phyloP scores from a whole-genome alignment of 352 stramenopile species.

The Pythium dissotocum region DNA sequence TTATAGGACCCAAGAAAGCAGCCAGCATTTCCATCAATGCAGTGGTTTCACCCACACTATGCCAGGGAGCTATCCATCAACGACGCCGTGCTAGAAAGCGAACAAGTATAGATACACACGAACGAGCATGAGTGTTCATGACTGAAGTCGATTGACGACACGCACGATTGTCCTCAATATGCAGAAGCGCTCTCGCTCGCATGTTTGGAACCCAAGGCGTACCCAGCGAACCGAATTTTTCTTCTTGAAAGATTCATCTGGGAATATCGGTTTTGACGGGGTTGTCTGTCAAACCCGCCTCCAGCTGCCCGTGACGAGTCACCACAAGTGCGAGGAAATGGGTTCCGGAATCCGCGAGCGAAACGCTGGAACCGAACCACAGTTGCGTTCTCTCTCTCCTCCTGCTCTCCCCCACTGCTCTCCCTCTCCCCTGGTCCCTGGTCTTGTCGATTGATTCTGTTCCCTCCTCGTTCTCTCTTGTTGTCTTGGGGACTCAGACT shows the following conservation, averaged over 20 bases:
- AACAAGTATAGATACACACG: too few relatives aligned
- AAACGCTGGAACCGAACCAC: background rate
- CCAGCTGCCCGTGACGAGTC: background rate
- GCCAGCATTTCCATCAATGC: too few relatives aligned
- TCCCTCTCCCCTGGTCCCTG: background rate
- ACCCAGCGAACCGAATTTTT: background rate
- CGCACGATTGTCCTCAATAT: background rate
- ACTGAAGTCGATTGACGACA: background rate
- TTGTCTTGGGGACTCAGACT: background rate
- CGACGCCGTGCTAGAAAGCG: background rate
- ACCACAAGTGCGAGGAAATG: background rate
- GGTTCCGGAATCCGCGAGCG: background rate
- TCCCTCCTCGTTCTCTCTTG: background rate
- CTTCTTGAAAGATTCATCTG: background rate
- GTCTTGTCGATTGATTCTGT: background rate
- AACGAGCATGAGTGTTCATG: background rate
- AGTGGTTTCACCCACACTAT: background rate
- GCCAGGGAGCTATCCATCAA: background rate
- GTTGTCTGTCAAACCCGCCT: background rate
- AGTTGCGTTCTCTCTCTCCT: background rate
- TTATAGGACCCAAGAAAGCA: background rate
- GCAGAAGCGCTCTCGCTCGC: background rate
- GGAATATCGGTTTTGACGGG: constrained; percentile 1
- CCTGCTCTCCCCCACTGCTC: background rate
- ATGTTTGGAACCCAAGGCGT: background rate